Base-by-base conservation (phyloP, 1,139 yeast species). In the Taphrina communis region DNA sequence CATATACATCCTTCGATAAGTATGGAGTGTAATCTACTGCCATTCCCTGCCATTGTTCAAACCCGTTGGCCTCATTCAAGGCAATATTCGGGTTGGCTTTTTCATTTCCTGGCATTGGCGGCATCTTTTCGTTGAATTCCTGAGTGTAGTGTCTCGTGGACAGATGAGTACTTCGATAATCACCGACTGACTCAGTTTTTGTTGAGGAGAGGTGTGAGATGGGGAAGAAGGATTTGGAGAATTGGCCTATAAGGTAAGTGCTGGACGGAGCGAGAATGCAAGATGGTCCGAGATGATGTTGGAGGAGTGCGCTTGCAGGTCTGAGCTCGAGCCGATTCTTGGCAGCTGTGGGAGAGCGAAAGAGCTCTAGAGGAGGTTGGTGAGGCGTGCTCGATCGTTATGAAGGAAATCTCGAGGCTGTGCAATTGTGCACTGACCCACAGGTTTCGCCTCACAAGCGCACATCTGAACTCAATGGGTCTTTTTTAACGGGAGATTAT, bases 1-100 rank as follows among this genome's bases (percentile, higher is more conserved):
- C 99, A 78, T 92, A 93, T 57, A 90, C 86, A 77, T 94, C 99
- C 48, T 65, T 69, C 12, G 71, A 48, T n/a, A 67, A 42, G 51
- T 48, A 60, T 19, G 71, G 59, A 6, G 44, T 52, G 19, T 57
- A 57, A 21, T 56, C 61, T 6, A 46, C 48, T 1, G 52, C 70
- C 66, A 61, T 60, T 8, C 63, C 59, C 25, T 53, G 55, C 66
- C 68, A 65, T 14, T 55, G 59, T 21, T 68, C 70, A 17, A 56
- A 39, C 41, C 57, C 65, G 21, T 53, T 66, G 44, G 68, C 68
- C 50, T 68, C 70, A 31, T 53, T 68, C 62, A 68, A 53, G 55
- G 70, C 70, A 17, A 57, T 53, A 35, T 65, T 62, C n/a, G 70
- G 70, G 41, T 68, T 50, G 39, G 60, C 62, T 25, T 56, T 63